phyloP scores from a whole-genome alignment of 768 basidiomycete species.

The Suillus variegatus region DNA sequence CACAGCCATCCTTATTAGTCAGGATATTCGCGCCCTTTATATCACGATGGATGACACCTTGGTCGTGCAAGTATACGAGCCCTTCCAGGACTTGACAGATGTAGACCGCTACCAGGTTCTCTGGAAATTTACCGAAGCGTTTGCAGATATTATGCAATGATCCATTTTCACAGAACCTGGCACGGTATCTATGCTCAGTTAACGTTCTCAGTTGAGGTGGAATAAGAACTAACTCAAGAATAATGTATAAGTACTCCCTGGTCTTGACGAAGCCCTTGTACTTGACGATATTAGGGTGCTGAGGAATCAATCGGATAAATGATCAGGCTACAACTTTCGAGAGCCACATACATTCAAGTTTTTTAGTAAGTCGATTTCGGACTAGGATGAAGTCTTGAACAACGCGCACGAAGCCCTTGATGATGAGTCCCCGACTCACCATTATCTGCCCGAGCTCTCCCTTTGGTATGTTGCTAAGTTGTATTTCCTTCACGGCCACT shows the following conservation, averaged over 20 bases:
- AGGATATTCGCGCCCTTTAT: conserved; percentile 99
- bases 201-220: not conserved
- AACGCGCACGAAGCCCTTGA: not conserved
- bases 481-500: conserved; percentile 98
- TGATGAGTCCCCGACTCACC: conserved; percentile 47
- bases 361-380: conserved; percentile 96
- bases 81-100: conserved; percentile 96
- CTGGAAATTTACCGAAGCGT: conserved; percentile 98
- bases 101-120: conserved; percentile 94
- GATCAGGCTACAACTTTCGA: conserved; percentile 8
- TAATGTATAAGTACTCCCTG: conserved; percentile 92
- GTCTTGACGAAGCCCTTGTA: conserved; percentile 99
- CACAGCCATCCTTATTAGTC: conserved; percentile 96
- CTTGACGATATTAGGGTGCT: conserved; percentile 98
- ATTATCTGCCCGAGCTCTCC: conserved; percentile 96
- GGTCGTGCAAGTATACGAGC: conserved; percentile 91
- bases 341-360: conserved; percentile 77
- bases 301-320: conserved; percentile 19
- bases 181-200: conserved; percentile 7
- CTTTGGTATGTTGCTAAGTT: conserved; percentile 90
- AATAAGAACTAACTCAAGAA: conserved; percentile 72
- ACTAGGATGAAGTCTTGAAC: conserved; percentile 45
- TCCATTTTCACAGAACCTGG: conserved; percentile 94
- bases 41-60: conserved; percentile 95
- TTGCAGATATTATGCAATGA: conserved; percentile 94